phyloP scores from a whole-genome alignment of 2,329 filamentous ascomycete species.

The Fusarium sp. region DNA sequence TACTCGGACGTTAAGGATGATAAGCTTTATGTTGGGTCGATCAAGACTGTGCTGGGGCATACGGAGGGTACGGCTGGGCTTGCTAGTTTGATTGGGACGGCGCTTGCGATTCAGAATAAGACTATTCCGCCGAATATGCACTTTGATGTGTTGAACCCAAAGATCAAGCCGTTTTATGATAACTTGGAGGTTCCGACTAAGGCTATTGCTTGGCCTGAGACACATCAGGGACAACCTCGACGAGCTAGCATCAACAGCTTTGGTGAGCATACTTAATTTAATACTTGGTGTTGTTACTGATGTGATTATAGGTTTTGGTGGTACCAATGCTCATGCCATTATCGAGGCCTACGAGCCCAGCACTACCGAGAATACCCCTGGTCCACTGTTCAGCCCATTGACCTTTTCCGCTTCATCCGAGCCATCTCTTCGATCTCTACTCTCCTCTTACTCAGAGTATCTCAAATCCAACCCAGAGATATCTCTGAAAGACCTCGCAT shows the following conservation, averaged over 20 bases:
- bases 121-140: background rate
- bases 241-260: conserved; percentile 50
- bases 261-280: conserved; percentile 23
- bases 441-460: fast-evolving
- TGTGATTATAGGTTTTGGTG: conserved; percentile 40
- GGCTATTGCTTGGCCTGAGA: background rate
- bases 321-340: conserved; percentile 48
- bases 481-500: background rate
- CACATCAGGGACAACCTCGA: background rate
- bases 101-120: background rate
- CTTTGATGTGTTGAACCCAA: background rate
- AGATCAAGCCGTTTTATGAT: background rate
- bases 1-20: background rate
- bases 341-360: background rate
- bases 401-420: background rate
- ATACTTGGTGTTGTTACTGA: background rate
- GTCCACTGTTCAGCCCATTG: background rate
- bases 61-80: fast-evolving
- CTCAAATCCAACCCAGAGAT: background rate
- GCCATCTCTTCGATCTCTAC: fast-evolving
- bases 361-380: background rate
- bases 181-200: background rate
- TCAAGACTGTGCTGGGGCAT: background rate
- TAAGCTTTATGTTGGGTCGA: background rate
- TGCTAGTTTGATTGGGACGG: background rate